Evolutionary conservation across 768 basidiomycete species (phyloP).

Genomic region (Mycena albidolilacea): DNA sequence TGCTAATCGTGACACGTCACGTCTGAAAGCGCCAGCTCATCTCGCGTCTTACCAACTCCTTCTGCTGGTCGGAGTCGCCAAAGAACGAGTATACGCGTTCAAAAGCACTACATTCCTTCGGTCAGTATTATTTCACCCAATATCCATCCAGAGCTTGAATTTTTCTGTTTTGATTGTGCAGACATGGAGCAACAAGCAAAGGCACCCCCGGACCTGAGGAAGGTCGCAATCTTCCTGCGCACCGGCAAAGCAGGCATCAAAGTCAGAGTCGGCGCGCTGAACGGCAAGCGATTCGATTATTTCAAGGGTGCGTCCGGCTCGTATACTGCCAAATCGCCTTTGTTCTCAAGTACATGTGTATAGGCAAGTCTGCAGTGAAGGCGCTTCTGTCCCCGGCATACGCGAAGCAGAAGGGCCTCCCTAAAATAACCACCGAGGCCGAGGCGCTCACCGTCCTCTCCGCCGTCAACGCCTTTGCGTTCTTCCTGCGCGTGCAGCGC

Average conservation of each 20-base stretch:
- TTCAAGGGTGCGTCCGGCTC: constrained; percentile 86
- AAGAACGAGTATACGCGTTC: constrained; percentile 29
- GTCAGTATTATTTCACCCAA: not conserved
- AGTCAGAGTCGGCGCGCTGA: constrained; percentile 89
- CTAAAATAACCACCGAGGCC: constrained; percentile 78
- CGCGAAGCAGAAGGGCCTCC: constrained; percentile 86
- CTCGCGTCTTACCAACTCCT: not conserved
- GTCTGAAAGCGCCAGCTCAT: not conserved
- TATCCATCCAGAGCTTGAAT: not conserved
- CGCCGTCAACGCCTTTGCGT: constrained; percentile 85
- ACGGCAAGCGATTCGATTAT: constrained; percentile 97
- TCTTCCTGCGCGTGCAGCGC: constrained; percentile 93
- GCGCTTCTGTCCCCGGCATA: constrained; percentile 95
- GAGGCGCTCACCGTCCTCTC: constrained; percentile 81
- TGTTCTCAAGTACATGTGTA: constrained; percentile 6
- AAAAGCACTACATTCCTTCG: not conserved
- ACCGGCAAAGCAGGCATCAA: constrained; percentile 91
- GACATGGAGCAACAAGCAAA: constrained; percentile 83
- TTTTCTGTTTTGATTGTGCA: not conserved
- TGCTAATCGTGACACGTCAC: not conserved
- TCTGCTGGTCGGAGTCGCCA: not conserved
- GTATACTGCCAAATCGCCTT: not conserved
- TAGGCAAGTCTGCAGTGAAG: constrained; percentile 95
- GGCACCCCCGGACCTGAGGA: constrained; percentile 85
- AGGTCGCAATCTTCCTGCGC: constrained; percentile 90